A percentile compares a stretch with the other conserved stretches of the same genome.
Conservation (phyloP, 352 stramenopile genomes). For the Phytophthora colocasiae region DNA sequence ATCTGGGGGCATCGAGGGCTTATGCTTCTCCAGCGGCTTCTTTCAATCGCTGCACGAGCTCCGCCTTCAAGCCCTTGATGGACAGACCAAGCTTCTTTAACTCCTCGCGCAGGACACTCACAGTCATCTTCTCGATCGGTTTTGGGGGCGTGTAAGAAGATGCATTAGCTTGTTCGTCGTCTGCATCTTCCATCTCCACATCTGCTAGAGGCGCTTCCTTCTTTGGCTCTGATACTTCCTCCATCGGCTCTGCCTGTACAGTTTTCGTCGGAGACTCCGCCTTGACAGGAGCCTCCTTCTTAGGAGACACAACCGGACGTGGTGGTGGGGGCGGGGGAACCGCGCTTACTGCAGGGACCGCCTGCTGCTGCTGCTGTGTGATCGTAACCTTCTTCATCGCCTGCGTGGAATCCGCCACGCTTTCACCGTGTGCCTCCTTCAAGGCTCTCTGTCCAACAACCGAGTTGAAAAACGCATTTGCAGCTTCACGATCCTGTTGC, state of each 20-base stretch:
- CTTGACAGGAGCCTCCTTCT: constrained; percentile 22
- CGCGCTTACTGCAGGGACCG: constrained; percentile 20
- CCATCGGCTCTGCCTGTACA: constrained; percentile 24
- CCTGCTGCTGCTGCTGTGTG: constrained; percentile 24
- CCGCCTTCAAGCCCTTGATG: constrained; percentile 86
- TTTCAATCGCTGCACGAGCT: constrained; percentile 84
- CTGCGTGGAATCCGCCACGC: constrained; percentile 46
- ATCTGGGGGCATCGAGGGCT: constrained; percentile 2
- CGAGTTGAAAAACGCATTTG: constrained; percentile 78
- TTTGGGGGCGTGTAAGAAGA: constrained; percentile 68
- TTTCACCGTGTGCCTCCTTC: constrained; percentile 59
- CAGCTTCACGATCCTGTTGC: constrained; percentile 77
- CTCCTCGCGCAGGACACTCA: constrained; percentile 70
- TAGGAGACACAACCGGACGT: constrained; percentile 13
- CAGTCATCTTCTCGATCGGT: constrained; percentile 81
- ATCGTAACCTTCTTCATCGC: constrained; percentile 54
- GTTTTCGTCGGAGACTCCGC: constrained; percentile 28
- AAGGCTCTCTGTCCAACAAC: constrained; percentile 70
- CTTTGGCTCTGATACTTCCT: constrained; percentile 27
- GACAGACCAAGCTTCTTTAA: constrained; percentile 79
- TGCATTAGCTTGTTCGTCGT: constrained; percentile 35
- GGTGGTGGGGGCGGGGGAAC: constrained; percentile 42
- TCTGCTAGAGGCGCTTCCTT: constrained; percentile 37
- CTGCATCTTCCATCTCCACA: constrained; percentile 65
- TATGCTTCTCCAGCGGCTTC: constrained; percentile 60